These are phyloP conservation scores for Fusarium sororula DNA, from an alignment of 2,329 filamentous ascomycete genomes.

Conservation along the genomic window DNA sequence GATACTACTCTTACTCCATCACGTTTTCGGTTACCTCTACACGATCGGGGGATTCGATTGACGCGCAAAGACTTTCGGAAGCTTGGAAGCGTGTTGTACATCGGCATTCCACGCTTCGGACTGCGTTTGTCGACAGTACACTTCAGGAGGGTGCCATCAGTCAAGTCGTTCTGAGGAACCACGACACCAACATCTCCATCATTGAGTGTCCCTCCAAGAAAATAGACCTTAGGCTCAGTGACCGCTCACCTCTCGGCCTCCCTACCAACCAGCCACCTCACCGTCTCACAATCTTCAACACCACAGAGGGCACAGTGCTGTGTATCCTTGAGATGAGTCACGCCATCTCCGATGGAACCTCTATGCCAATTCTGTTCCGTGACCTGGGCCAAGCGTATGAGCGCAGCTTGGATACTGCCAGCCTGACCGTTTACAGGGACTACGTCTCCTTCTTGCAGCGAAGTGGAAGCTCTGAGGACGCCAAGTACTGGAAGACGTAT, in stretches of 20 bases:
- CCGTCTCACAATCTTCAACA: conserved; percentile 19
- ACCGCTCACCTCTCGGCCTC: background rate
- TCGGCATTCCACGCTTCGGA: conserved; percentile 38
- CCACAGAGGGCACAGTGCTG: background rate
- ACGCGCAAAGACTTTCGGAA: conserved; percentile 4
- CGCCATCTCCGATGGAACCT: conserved; percentile 32
- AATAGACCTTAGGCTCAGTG: background rate
- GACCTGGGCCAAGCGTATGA: conserved; percentile 30
- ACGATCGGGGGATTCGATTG: background rate
- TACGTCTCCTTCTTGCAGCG: conserved; percentile 22
- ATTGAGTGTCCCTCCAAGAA: background rate
- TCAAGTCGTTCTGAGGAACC: conserved; percentile 33
- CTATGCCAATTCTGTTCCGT: conserved; percentile 29
- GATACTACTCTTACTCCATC: conserved; percentile 35
- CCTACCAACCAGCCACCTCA: conserved; percentile 13
- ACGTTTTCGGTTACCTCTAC: conserved; percentile 6
- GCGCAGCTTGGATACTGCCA: background rate
- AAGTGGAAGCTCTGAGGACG: background rate
- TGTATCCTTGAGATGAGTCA: conserved; percentile 38
- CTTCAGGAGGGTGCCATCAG: conserved; percentile 11
- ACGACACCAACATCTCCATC: background rate
- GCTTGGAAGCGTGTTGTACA: conserved; percentile 34
- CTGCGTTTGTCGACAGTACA: conserved; percentile 25
- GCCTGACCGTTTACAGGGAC: conserved; percentile 14
- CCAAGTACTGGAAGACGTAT: conserved; percentile 22